These are phyloP conservation scores for Sphenostylis stenocarpa DNA, from an alignment of 306 rosid genomes.

Conservation along the genomic window DNA sequence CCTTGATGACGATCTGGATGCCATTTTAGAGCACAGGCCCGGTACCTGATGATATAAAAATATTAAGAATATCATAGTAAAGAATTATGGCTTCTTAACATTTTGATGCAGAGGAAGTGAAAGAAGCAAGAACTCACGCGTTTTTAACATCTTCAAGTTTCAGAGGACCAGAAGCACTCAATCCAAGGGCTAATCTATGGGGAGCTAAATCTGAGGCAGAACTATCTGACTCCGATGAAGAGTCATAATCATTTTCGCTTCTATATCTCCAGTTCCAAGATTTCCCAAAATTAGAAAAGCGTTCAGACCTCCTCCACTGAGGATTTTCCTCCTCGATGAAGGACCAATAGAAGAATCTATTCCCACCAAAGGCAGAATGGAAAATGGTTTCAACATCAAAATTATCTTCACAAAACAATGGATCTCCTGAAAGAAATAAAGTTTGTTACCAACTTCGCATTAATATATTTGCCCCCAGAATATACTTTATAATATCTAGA, in stretches of 20 bases:
- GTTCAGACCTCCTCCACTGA: slow-evolving; percentile 65
- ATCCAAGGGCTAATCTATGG: slow-evolving; percentile 70
- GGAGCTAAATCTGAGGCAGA: slow-evolving; percentile 41
- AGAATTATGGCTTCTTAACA: background rate
- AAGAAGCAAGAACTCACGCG: slow-evolving; percentile 59
- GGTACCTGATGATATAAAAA: slow-evolving; percentile 48
- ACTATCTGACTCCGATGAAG: slow-evolving; percentile 49
- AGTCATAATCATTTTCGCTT: slow-evolving; percentile 48
- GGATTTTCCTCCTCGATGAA: slow-evolving; percentile 66
- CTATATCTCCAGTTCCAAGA: slow-evolving; percentile 55
- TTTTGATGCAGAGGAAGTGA: background rate
- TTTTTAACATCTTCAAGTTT: slow-evolving; percentile 68
- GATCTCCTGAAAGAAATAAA: slow-evolving; percentile 46
- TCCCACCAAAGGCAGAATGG: slow-evolving; percentile 67
- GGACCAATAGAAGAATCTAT: slow-evolving; percentile 56
- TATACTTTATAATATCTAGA: background rate
- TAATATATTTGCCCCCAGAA: background rate
- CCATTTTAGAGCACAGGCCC: slow-evolving; percentile 79
- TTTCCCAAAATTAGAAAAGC: slow-evolving; percentile 38
- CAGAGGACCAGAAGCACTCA: slow-evolving; percentile 68
- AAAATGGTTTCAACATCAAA: slow-evolving; percentile 64
- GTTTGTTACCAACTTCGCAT: background rate
- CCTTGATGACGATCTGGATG: slow-evolving; percentile 94
- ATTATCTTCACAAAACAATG: slow-evolving; percentile 58
- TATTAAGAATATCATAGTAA: background rate